These are phyloP conservation scores for Aspergillus tubingensis DNA, from an alignment of 2,329 filamentous ascomycete genomes.

Conservation along the genomic window DNA sequence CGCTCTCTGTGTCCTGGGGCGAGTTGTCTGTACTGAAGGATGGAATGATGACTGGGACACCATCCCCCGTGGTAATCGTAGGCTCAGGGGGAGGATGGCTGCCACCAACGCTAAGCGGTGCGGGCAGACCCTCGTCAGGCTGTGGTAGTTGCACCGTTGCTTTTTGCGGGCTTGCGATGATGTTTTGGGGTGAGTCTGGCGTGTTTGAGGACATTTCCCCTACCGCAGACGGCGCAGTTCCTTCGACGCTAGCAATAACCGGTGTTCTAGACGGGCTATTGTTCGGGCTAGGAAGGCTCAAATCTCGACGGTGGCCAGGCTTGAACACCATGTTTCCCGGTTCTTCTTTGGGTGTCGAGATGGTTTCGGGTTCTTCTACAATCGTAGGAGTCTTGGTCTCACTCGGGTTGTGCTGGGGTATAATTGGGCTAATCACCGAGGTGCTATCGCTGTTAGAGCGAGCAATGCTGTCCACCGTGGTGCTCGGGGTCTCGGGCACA, in stretches of 20 bases:
- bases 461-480: conserved; percentile 55
- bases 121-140: conserved; percentile 27
- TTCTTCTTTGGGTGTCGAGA: conserved; percentile 26
- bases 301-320: conserved; percentile 57
- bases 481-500: conserved; percentile 54
- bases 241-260: conserved; percentile 49
- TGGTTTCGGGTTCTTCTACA: conserved; percentile 53
- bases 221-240: conserved; percentile 44
- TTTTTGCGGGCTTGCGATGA: conserved; percentile 9
- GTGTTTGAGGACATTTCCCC: conserved; percentile 47
- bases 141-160: conserved; percentile 13
- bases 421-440: conserved; percentile 66
- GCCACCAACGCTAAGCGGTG: conserved; percentile 37
- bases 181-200: conserved; percentile 27
- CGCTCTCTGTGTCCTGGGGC: conserved; percentile 45
- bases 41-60: conserved; percentile 37
- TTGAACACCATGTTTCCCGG: conserved; percentile 43
- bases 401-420: conserved; percentile 46
- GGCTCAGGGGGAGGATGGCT: conserved; percentile 18
- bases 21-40: conserved; percentile 38
- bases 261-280: conserved; percentile 65
- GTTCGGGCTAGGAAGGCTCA: conserved; percentile 59
- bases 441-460: conserved; percentile 66
- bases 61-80: conserved; percentile 18
- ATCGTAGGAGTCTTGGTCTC: conserved; percentile 55